Evolutionary conservation across 768 basidiomycete genomes (phyloP), one percentile per base, ranked within the genome.

Genomic region (Pleurotus pulmonarius): DNA sequence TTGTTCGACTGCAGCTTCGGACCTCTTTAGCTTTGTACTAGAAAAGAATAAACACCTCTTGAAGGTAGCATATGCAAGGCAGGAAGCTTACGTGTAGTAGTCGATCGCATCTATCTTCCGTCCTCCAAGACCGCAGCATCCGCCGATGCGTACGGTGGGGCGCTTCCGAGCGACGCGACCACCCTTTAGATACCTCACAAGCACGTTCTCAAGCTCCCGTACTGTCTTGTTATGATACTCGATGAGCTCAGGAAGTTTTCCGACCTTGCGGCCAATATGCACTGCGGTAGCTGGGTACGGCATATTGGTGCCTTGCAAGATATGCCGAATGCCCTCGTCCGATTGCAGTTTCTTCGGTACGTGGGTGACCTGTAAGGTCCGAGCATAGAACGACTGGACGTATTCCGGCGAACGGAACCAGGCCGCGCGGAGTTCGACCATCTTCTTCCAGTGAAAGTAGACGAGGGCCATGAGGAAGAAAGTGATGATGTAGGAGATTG

Each of bases 321-420:
- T 79, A 1, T 74, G 73, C 7, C 71, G 75, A 37, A 94, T 74
- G 2, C 90, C 93, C 51, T 81, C 77, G 65, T 94, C 90, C 12
- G 82, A 83, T 63, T 89, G 86, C 56, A 77, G 75, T 62, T 82
- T 81, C 69, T 78, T 83, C 15, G 82, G 81, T 9, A 95, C 85
- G 57, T 80, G 74, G 9, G 80, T 88, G 61, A 91, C 77, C 69
- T 86, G 82, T 46, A 94, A 77, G 0, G 91, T 92, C 22, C 93
- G 80, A 0, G 90, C 88, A 63, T 93, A 88, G 70, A 94, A 91
- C 5, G 83, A 83, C 49, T 82, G 75, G 49, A 83, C 76, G 69
- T 92, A 94, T 63, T 87, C 85, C 37, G 83, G 78, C 1, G 84
- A 87, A 53, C 79, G 79, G 73, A 90, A 93, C 85, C 88, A 94